A percentile compares a stretch with the other conserved stretches of the same genome.
Conservation (phyloP, 2,329 filamentous ascomycete genomes). For the Aspergillus sp. region DNA sequence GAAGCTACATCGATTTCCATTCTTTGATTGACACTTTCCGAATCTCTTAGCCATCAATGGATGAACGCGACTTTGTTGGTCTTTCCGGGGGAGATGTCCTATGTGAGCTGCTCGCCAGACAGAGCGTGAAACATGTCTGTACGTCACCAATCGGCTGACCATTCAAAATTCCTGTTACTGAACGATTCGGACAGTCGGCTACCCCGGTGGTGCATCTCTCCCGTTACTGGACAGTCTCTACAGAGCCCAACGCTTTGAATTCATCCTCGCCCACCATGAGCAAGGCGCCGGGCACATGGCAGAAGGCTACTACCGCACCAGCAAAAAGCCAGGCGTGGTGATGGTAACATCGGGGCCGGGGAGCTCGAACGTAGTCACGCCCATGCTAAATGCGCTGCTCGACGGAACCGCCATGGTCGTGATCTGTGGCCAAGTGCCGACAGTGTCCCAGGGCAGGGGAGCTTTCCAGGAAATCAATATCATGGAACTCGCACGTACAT, state of each 20-base stretch:
- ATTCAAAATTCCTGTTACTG: not conserved
- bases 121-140: constrained; percentile 8
- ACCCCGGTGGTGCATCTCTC: constrained; percentile 88
- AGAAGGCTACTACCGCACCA: constrained; percentile 86
- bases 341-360: constrained; percentile 92
- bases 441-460: constrained; percentile 81
- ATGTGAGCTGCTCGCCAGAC: constrained; percentile 1
- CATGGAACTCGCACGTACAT: constrained; percentile 81
- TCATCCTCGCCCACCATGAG: constrained; percentile 89
- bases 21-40: no score
- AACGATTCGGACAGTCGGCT: constrained; percentile 63
- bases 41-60: constrained; percentile 25
- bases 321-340: constrained; percentile 87
- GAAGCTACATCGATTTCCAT: not conserved
- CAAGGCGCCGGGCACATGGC: constrained; percentile 98
- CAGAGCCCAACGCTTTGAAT: constrained; percentile 90
- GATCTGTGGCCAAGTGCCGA: constrained; percentile 86
- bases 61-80: not conserved
- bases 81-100: constrained; percentile 3
- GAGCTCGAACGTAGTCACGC: constrained; percentile 89
- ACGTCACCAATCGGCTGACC: not conserved
- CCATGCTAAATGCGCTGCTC: constrained; percentile 87
- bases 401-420: constrained; percentile 93
- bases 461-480: constrained; percentile 95
- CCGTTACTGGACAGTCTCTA: constrained; percentile 96